phyloP scores from a whole-genome alignment of 345 rosid species.

The Euphorbia tirucalli region DNA sequence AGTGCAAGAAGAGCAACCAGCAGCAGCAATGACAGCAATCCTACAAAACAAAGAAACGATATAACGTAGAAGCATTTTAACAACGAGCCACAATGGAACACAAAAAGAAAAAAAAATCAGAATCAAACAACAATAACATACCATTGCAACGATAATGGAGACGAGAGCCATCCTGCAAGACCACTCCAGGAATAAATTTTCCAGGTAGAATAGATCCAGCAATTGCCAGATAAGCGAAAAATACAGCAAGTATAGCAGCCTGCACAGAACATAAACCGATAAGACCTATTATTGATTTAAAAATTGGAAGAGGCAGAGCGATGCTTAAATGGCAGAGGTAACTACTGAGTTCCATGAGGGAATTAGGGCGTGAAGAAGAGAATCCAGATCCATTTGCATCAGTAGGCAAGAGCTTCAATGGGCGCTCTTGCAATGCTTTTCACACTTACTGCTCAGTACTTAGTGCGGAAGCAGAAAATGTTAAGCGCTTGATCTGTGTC shows the following conservation, averaged over 20 bases:
- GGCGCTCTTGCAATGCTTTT: too few relatives aligned
- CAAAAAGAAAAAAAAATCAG: not conserved
- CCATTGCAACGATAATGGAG: constrained; percentile 80
- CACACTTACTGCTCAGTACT: too few relatives aligned
- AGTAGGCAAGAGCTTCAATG: too few relatives aligned
- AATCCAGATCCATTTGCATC: constrained; percentile 49
- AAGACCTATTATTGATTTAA: not conserved
- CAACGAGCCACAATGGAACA: not conserved
- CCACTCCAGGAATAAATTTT: constrained; percentile 59
- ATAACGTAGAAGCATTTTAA: not conserved
- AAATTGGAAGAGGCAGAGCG: not conserved
- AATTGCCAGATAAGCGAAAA: constrained; percentile 61
- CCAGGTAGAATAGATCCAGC: constrained; percentile 67
- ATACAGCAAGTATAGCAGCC: constrained; percentile 49
- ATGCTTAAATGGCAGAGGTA: not conserved
- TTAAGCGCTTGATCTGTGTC: too few relatives aligned
- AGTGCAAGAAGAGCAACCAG: constrained; percentile 58
- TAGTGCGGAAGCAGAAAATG: too few relatives aligned
- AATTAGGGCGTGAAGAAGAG: constrained; percentile 38
- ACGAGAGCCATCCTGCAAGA: constrained; percentile 63
- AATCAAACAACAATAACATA: constrained; percentile 13
- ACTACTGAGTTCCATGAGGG: constrained; percentile 65
- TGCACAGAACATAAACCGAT: constrained; percentile 11
- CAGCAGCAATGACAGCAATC: constrained; percentile 51
- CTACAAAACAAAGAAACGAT: constrained; percentile 29